Conservation (phyloP, 1,139 yeast species). For the Taiozyma sp. region DNA sequence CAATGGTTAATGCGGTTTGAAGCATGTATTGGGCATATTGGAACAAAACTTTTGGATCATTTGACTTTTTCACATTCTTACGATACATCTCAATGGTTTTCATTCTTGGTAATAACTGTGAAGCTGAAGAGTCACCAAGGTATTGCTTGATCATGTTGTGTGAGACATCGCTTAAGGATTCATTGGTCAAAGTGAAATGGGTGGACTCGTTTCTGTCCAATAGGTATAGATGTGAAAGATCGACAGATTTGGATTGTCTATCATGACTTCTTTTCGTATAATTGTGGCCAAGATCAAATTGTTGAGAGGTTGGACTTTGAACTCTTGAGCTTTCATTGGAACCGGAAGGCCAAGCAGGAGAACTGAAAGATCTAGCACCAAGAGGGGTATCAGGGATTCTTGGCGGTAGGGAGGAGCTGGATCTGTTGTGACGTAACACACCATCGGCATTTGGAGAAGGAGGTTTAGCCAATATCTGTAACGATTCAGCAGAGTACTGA, state of each 20-base stretch:
- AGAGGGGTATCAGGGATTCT: constrained; percentile 17
- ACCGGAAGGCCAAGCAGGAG: constrained; percentile 8
- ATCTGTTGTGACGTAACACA: constrained; percentile 1
- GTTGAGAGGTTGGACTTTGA: constrained; percentile 14
- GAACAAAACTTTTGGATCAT: constrained; percentile 80
- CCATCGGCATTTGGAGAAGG: background rate
- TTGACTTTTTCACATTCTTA: constrained; percentile 76
- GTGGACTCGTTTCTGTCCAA: constrained; percentile 28
- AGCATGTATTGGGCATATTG: constrained; percentile 90
- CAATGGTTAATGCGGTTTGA: constrained; percentile 70
- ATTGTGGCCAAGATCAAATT: background rate
- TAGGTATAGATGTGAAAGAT: constrained; percentile 33
- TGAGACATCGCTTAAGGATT: constrained; percentile 33
- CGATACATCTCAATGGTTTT: constrained; percentile 85
- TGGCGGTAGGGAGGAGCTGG: constrained; percentile 6
- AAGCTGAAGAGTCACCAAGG: constrained; percentile 42
- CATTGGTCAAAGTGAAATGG: constrained; percentile 33
- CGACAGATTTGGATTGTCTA: constrained; percentile 30
- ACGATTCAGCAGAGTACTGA: background rate
- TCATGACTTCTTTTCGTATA: constrained; percentile 8
- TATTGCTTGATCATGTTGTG: constrained; percentile 38
- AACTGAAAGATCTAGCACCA: constrained; percentile 19
- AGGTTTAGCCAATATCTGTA: background rate
- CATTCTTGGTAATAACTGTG: constrained; percentile 64
- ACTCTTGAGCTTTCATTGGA: constrained; percentile 12